Conservation (phyloP, 306 rosid species). For the Trifolium subterraneum region DNA sequence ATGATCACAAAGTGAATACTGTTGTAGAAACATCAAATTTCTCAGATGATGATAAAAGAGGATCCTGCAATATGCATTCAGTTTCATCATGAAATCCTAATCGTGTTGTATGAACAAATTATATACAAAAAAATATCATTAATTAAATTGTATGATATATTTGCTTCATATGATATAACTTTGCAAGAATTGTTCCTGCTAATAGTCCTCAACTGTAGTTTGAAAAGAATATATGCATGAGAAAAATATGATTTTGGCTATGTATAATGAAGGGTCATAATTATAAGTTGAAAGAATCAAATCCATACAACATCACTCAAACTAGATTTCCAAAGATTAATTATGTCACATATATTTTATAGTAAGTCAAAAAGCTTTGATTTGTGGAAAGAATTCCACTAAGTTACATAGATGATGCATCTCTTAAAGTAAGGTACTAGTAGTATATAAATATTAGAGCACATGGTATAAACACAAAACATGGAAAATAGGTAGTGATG, state of each 20-base stretch:
- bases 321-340: not conserved
- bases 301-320: not conserved
- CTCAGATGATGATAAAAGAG: constrained; percentile 67
- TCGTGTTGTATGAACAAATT: not conserved
- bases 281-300: not conserved
- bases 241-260: not conserved
- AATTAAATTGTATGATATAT: too few relatives aligned
- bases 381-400: not conserved
- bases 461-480: not conserved
- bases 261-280: too few relatives aligned
- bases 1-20: constrained; percentile 45
- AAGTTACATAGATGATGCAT: not conserved
- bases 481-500: not conserved
- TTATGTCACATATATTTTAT: not conserved
- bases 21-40: constrained; percentile 51
- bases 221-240: not conserved
- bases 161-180: too few relatives aligned
- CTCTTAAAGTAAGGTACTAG: too few relatives aligned
- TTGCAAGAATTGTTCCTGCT: not conserved
- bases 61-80: constrained; percentile 53
- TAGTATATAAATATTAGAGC: not conserved
- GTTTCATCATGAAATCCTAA: constrained; percentile 17
- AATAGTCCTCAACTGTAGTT: not conserved
- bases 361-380: not conserved
- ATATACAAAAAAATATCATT: not conserved